A percentile compares a stretch with the other conserved stretches of the same genome.
These are phyloP conservation scores for Quercus glauca DNA, from an alignment of 306 rosid genomes.

Conservation along the genomic window DNA sequence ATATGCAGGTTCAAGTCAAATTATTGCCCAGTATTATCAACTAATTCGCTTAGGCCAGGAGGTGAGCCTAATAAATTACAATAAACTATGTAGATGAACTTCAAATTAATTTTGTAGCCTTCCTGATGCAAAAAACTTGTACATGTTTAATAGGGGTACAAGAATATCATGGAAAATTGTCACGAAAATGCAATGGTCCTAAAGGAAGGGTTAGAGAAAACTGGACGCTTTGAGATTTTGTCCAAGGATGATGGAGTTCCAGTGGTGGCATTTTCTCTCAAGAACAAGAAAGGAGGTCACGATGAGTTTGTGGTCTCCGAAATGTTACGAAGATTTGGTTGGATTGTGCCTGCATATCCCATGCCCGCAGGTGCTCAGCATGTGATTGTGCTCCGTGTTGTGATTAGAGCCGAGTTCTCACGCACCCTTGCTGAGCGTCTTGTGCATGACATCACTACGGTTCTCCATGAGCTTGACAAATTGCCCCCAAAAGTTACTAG, in stretches of 20 bases:
- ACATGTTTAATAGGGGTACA: conserved; percentile 11
- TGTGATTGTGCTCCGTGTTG: conserved; percentile 24
- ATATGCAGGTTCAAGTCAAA: conserved; percentile 31
- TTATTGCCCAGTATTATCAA: conserved; percentile 37
- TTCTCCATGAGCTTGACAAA: conserved; percentile 29
- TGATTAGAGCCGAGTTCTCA: conserved; percentile 32
- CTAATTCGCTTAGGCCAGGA: conserved; percentile 30
- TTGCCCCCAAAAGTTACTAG: background rate
- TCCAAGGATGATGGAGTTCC: conserved; percentile 38
- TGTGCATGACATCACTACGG: conserved; percentile 15
- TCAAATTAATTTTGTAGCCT: no score
- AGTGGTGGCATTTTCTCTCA: conserved; percentile 37
- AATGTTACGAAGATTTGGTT: conserved; percentile 23
- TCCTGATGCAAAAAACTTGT: no score
- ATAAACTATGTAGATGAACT: no score
- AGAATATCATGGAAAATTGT: conserved; percentile 35
- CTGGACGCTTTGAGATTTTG: conserved; percentile 24
- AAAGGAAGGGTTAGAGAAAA: conserved; percentile 22
- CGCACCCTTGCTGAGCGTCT: conserved; percentile 28
- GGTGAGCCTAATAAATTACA: conserved; percentile 9
- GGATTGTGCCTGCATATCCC: conserved; percentile 40
- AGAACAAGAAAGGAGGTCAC: conserved; percentile 11
- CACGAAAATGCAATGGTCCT: conserved; percentile 28
- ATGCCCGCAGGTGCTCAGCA: conserved; percentile 35
- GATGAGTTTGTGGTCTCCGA: conserved; percentile 31